Conservation (phyloP, 2,329 filamentous ascomycete genomes). For the Diaporthe sp. region DNA sequence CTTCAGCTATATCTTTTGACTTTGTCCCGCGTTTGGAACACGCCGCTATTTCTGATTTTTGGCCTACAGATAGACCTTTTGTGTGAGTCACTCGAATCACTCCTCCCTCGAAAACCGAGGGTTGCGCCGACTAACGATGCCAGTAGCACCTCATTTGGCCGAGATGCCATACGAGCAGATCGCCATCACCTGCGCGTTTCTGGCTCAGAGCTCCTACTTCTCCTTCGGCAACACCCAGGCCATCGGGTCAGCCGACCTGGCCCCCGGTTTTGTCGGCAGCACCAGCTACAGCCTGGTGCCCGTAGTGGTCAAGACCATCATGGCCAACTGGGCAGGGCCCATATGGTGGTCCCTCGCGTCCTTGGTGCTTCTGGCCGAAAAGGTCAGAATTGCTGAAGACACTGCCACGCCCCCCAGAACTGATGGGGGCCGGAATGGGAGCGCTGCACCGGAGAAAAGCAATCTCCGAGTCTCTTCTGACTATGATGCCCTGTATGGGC, state of each 20-base stretch:
- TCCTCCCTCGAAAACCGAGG: background rate
- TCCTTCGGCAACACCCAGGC: background rate
- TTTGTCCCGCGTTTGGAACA: background rate
- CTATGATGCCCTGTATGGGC: background rate
- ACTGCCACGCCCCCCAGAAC: background rate
- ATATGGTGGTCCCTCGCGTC: background rate
- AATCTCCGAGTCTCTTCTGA: background rate
- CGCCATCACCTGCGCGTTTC: background rate
- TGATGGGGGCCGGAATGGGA: background rate
- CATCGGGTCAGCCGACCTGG: background rate
- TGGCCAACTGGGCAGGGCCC: background rate
- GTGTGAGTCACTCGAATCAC: background rate
- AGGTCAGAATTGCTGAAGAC: background rate
- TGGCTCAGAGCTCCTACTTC: background rate
- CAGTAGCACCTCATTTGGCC: background rate
- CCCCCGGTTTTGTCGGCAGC: background rate
- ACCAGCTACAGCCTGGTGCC: background rate
- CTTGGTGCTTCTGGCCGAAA: background rate
- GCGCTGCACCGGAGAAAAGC: background rate
- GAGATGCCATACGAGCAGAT: background rate
- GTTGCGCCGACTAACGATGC: background rate
- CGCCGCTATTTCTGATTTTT: background rate
- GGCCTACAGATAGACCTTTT: background rate
- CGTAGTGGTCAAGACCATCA: background rate
- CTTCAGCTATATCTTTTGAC: background rate